Evolutionary conservation across 106 monocot species (phyloP).

Genomic region (Narthecium ossifragum): DNA sequence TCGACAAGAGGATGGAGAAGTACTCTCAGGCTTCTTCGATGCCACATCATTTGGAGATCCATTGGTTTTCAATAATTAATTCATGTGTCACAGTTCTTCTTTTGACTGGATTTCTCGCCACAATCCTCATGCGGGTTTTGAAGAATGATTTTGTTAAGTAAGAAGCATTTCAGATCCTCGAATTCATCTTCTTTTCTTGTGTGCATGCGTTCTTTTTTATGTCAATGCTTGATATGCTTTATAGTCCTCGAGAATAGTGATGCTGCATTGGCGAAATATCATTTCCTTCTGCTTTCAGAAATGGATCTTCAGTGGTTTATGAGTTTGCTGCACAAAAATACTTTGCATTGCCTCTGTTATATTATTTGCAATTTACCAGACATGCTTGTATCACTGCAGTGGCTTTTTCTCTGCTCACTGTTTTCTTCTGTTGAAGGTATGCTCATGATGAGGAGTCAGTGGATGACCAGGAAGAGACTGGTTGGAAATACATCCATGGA

Average conservation of each 20-base stretch:
- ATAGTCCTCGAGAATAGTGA: no score
- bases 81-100: constrained; percentile 41
- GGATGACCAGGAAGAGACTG: constrained; percentile 53
- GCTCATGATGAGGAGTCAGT: constrained; percentile 42
- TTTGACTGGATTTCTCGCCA: constrained; percentile 39
- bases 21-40: constrained; percentile 31
- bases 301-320: not conserved
- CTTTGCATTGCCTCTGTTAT: not conserved
- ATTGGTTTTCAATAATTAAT: constrained; percentile 52
- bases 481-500: constrained; percentile 61
- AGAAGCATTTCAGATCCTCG: constrained; percentile 2
- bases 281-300: not conserved
- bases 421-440: constrained; percentile 24
- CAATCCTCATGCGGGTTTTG: constrained; percentile 41
- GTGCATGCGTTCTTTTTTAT: not conserved
- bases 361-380: not conserved
- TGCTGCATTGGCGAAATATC: not conserved
- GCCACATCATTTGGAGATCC: constrained; percentile 38
- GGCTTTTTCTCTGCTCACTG: not conserved
- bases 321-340: not conserved
- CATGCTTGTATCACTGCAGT: no score
- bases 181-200: not conserved
- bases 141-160: constrained; percentile 51
- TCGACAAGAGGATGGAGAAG: constrained; percentile 52
- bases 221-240: no score